These are phyloP conservation scores for Anacardium occidentale DNA, from an alignment of 345 rosid species.

Conservation along the genomic window DNA sequence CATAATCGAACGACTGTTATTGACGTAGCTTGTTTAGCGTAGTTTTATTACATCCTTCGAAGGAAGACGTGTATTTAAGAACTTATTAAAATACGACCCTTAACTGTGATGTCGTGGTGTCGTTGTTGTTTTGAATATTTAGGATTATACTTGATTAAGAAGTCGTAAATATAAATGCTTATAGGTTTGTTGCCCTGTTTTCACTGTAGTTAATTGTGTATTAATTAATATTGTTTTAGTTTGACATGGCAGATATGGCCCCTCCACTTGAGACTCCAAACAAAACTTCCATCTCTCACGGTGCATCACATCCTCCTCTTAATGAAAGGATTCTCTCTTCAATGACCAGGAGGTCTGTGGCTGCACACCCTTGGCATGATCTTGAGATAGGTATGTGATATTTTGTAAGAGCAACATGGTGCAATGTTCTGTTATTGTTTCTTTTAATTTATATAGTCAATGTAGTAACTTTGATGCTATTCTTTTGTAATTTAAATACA, in stretches of 20 bases:
- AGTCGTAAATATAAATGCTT: not conserved
- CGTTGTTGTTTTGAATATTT: not conserved
- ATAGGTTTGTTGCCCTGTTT: constrained; percentile 6
- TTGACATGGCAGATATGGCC: constrained; percentile 52
- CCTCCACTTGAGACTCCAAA: constrained; percentile 57
- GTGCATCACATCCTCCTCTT: constrained; percentile 58
- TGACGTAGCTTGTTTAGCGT: no score
- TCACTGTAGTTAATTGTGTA: not conserved
- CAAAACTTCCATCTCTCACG: constrained; percentile 34
- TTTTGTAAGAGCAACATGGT: not conserved
- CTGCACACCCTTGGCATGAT: constrained; percentile 99
- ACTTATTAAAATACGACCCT: no score
- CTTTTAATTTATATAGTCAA: not conserved
- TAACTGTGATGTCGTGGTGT: no score
- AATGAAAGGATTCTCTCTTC: constrained; percentile 96
- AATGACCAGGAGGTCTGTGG: constrained; percentile 81
- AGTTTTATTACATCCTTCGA: not conserved
- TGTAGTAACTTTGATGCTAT: constrained; percentile 3
- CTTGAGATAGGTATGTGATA: constrained; percentile 77
- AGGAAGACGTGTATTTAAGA: not conserved
- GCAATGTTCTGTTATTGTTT: not conserved
- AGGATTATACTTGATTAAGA: not conserved
- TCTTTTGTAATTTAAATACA: constrained; percentile 24
- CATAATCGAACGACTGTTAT: no score
- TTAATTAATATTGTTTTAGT: not conserved